Evolutionary conservation across 192 early-diverging fungal species (phyloP), one percentile per base, ranked within the genome.

Genomic region (Glomus cerebriforme): DNA sequence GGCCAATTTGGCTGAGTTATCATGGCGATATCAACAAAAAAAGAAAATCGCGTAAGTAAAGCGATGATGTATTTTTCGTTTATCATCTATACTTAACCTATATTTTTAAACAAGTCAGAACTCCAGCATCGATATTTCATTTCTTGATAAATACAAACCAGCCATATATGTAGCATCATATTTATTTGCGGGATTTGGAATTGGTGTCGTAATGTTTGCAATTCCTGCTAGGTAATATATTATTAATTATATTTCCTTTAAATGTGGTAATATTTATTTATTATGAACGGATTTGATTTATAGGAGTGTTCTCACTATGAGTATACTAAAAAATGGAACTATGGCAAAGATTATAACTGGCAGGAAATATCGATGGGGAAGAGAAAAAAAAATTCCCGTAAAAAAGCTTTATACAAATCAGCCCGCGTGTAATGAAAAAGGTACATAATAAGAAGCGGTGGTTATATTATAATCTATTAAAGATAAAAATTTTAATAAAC

Each of bases 151-250:
- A 17, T 65, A 39, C 19, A 74, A 74, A 58, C 43, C 39, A 47
- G 27, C 29, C 29, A 10, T 74, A n/a, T 43, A 27, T 17, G 26
- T 59, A 7, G 73, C 39, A 32, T 37, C 39, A 6, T 49, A 49
- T 37, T 27, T 58, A 43, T 15, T 59, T 15, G 49, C 27, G 31
- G 73, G 34, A 32, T 15, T 74, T 12, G 49, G 27, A 32, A 58
- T 59, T 59, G n/a, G 39, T 58, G 49, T 26, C 12, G 15, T 27
- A 31, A 59, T 74, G 73, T 34, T 74, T 27, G 1, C 43, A 27
- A 74, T 74, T 32, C 73, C 73, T 31, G 58, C n/a, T 47, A 49
- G 73, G 73, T 74, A 74, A 35, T 69, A n/a, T 19, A 37, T n/a
- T 22, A 22, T 15, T 39, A n/a, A 34, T 69, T 8, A 1, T 22